Evolutionary conservation across 2,329 filamentous ascomycete species (phyloP).

Genomic region (Exophiala phaeomuriformis): DNA sequence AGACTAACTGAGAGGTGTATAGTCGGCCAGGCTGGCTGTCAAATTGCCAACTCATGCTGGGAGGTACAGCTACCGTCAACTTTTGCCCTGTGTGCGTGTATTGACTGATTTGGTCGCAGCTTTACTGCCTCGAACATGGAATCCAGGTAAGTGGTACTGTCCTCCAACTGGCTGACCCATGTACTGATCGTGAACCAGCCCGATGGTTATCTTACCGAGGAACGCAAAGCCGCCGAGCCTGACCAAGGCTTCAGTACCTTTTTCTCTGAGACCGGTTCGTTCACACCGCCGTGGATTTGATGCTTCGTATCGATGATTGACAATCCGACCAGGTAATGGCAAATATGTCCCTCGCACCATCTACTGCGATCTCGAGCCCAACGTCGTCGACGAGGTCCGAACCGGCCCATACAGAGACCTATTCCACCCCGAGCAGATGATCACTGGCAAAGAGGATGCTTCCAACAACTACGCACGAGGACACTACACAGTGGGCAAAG

Average conservation of each 20-base stretch:
- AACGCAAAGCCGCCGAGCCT: constrained; percentile 86
- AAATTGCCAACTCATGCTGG: constrained; percentile 99
- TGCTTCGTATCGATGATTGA: constrained; percentile 4
- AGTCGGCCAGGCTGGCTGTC: constrained; percentile 99
- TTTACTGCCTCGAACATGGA: constrained; percentile 99
- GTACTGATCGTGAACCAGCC: constrained; percentile 53
- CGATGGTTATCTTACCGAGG: constrained; percentile 96
- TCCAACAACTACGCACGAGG: constrained; percentile 99
- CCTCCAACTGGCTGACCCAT: constrained; percentile 12
- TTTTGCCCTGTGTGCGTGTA: not conserved
- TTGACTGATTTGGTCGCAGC: constrained; percentile 51
- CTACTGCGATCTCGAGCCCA: constrained; percentile 99
- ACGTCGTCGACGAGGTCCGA: constrained; percentile 98
- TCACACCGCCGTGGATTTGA: constrained; percentile 19
- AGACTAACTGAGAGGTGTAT: constrained; percentile 50
- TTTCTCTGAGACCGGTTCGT: constrained; percentile 97
- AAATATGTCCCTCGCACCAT: constrained; percentile 97
- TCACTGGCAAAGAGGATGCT: constrained; percentile 99
- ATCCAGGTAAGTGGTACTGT: constrained; percentile 68
- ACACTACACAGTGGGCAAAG: constrained; percentile 99
- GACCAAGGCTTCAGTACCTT: constrained; percentile 99
- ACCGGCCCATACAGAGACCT: constrained; percentile 92
- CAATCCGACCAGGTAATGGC: constrained; percentile 64
- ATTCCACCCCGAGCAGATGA: constrained; percentile 99
- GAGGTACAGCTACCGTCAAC: constrained; percentile 61